A percentile compares a stretch with the other conserved stretches of the same genome.
Conservation (phyloP, 306 rosid genomes). For the Cicer arietinum region DNA sequence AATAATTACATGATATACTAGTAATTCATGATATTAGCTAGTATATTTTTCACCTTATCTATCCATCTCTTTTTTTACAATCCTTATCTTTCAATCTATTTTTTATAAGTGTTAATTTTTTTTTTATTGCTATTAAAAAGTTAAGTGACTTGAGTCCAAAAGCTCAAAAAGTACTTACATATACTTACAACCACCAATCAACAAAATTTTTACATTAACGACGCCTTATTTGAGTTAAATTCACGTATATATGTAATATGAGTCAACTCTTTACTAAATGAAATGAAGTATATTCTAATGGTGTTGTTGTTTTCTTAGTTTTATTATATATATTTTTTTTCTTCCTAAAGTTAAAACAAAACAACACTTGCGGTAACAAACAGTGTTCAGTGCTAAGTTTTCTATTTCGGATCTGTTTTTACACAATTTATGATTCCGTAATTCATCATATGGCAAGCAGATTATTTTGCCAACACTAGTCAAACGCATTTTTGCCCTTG, state of each 20-base stretch:
- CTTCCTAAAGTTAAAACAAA: neutral
- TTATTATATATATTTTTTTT: no score
- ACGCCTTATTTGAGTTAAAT: no score
- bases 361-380: neutral
- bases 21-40: neutral
- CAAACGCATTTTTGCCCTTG: neutral
- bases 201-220: no score
- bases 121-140: neutral
- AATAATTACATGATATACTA: conserved; percentile 5
- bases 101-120: neutral
- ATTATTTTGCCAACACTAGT: neutral
- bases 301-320: no score
- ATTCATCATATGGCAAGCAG: neutral
- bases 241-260: no score
- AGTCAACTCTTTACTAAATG: no score
- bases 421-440: neutral
- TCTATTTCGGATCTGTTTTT: no score
- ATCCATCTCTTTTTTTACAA: neutral
- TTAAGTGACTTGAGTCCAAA: no score
- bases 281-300: fast-evolving
- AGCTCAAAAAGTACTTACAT: no score
- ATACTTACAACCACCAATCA: no score
- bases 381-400: neutral
- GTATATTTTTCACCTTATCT: neutral
- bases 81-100: neutral